These are phyloP conservation scores for Phalaenopsis hybrid DNA, from an alignment of 116 monocot species.

Conservation along the genomic window DNA sequence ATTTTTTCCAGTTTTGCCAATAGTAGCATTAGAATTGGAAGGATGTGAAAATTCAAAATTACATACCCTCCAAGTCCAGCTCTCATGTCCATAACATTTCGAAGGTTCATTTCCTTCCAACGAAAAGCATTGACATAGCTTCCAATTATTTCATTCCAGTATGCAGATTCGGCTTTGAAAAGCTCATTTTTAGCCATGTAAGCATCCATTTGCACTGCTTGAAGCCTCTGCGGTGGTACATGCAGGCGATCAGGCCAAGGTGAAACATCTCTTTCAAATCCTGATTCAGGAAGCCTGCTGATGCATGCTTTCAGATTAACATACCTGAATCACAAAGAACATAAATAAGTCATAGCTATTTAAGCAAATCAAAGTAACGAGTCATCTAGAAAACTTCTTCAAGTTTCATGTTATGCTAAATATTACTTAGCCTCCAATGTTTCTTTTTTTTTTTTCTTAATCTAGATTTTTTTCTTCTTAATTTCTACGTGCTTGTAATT, in stretches of 20 bases:
- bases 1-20: too few relatives aligned
- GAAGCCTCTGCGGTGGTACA: constrained; percentile 65
- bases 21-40: background rate
- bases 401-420: too few relatives aligned
- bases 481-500: background rate
- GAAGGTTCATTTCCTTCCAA: constrained; percentile 57
- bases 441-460: too few relatives aligned
- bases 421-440: too few relatives aligned
- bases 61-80: constrained; percentile 91
- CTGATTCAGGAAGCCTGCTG: constrained; percentile 61
- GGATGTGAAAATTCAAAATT: too few relatives aligned
- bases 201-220: constrained; percentile 78
- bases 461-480: too few relatives aligned
- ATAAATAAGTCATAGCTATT: background rate
- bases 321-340: constrained; percentile 41
- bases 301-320: constrained; percentile 70
- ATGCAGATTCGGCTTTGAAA: constrained; percentile 60
- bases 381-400: background rate
- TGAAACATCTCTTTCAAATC: constrained; percentile 43
- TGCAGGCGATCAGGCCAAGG: constrained; percentile 74
- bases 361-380: background rate
- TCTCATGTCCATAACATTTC: constrained; percentile 98
- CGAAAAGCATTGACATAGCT: constrained; percentile 52
- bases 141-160: constrained; percentile 56
- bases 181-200: constrained; percentile 72